Conservation (phyloP, 2,329 filamentous ascomycete genomes). For the Aspergillus quadricinctus region DNA sequence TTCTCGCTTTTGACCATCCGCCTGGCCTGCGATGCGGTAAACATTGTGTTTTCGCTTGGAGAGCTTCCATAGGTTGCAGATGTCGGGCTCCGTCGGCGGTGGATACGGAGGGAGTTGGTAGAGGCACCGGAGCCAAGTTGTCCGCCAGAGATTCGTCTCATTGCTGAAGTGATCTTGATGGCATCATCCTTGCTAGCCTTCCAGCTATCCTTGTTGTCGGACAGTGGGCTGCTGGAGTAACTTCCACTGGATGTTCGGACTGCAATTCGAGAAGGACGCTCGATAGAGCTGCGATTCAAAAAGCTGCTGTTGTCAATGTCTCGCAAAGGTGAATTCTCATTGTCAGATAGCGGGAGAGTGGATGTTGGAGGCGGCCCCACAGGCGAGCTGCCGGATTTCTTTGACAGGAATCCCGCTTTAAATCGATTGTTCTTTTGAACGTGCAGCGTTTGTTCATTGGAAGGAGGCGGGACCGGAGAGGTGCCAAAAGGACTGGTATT, state of each 20-base stretch:
- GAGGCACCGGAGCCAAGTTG: conserved; percentile 38
- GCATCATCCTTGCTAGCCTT: conserved; percentile 48
- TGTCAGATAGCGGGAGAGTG: conserved; percentile 58
- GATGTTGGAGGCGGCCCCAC: conserved; percentile 55
- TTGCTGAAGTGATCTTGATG: conserved; percentile 52
- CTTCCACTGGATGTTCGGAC: conserved; percentile 38
- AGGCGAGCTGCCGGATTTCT: conserved; percentile 63
- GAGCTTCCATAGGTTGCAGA: conserved; percentile 47
- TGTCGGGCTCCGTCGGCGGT: conserved; percentile 56
- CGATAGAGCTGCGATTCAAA: conserved; percentile 44
- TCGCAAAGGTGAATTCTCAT: conserved; percentile 52
- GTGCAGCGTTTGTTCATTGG: conserved; percentile 54
- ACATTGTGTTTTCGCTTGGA: conserved; percentile 56
- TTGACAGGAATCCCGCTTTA: conserved; percentile 80
- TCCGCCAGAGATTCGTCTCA: conserved; percentile 51
- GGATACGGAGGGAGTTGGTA: conserved; percentile 38
- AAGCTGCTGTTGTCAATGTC: conserved; percentile 49
- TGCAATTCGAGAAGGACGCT: conserved; percentile 36
- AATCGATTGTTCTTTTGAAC: conserved; percentile 70
- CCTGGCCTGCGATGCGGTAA: conserved; percentile 62
- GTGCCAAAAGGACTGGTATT: conserved; percentile 43
- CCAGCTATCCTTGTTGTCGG: conserved; percentile 49
- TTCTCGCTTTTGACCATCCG: conserved; percentile 62
- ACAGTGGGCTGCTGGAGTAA: conserved; percentile 32
- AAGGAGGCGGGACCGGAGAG: conserved; percentile 55